Evolutionary conservation across 805 yeast species (phyloP).

Genomic region (Ogataea paraovalis): DNA sequence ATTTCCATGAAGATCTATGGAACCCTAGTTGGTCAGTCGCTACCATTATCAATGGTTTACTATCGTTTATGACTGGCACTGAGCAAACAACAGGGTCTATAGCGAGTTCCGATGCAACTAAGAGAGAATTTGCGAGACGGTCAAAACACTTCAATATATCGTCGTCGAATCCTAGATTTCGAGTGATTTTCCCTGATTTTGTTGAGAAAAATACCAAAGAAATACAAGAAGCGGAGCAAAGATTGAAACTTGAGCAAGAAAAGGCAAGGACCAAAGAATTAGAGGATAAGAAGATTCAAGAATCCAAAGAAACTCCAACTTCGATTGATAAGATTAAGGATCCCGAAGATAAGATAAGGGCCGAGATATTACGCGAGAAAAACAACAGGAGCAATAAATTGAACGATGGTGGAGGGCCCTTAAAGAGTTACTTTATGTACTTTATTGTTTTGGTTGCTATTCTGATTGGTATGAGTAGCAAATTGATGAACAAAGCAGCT

Average conservation of each 20-base stretch:
- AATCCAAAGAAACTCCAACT: slow-evolving; percentile 23
- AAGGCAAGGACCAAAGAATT: slow-evolving; percentile 2
- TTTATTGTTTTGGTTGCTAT: slow-evolving; percentile 15
- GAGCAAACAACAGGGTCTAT: slow-evolving; percentile 86
- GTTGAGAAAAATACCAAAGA: slow-evolving; percentile 40
- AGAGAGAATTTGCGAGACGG: slow-evolving; percentile 51
- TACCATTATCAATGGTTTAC: slow-evolving; percentile 79
- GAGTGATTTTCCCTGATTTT: slow-evolving; percentile 64
- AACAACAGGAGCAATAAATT: neutral
- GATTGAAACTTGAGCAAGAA: slow-evolving; percentile 12
- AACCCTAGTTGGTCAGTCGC: slow-evolving; percentile 95
- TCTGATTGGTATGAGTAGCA: slow-evolving; percentile 14
- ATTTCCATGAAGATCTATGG: slow-evolving; percentile 93
- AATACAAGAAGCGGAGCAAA: slow-evolving; percentile 17
- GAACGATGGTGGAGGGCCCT: slow-evolving; percentile 1
- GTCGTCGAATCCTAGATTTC: slow-evolving; percentile 51
- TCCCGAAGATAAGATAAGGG: slow-evolving; percentile 69
- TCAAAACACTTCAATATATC: slow-evolving; percentile 58
- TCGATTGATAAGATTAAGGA: slow-evolving; percentile 42
- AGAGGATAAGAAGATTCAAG: slow-evolving; percentile 5
- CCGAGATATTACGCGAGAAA: slow-evolving; percentile 19
- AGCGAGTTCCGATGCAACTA: slow-evolving; percentile 54
- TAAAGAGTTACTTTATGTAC: slow-evolving; percentile 10
- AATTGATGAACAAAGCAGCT: slow-evolving; percentile 5
- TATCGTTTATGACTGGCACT: slow-evolving; percentile 88